A percentile compares a stretch with the other conserved stretches of the same genome.
phyloP scores from a whole-genome alignment of 768 basidiomycete genomes.

The Cubamyces lactineus region DNA sequence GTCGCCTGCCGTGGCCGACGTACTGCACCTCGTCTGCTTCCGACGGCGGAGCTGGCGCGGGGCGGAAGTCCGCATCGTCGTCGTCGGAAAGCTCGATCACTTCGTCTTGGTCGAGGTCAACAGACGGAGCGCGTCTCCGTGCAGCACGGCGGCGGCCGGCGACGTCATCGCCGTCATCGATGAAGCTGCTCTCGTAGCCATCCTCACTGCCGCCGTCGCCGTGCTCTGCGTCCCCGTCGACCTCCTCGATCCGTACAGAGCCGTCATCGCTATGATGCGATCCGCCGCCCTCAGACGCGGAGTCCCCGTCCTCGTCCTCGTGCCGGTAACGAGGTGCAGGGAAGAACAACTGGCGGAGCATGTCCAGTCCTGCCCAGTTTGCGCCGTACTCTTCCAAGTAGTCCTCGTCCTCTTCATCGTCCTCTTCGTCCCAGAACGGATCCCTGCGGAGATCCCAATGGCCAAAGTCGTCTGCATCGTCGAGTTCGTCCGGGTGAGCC shows the following conservation, averaged over 20 bases:
- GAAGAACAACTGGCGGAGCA: constrained; percentile 20
- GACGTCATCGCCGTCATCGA: constrained; percentile 48
- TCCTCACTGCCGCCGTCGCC: constrained; percentile 38
- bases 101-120: background rate
- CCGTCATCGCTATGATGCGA: background rate
- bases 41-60: too few relatives aligned
- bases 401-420: constrained; percentile 31
- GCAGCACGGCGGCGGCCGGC: background rate
- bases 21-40: constrained; percentile 11
- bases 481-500: constrained; percentile 6
- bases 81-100: constrained; percentile 23
- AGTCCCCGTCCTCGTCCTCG: constrained; percentile 13
- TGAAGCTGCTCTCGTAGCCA: constrained; percentile 58
- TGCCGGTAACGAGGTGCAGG: constrained; percentile 13
- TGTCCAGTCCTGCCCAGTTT: constrained; percentile 28
- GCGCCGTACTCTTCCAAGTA: constrained; percentile 30
- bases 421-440: constrained; percentile 1
- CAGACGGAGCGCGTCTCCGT: background rate
- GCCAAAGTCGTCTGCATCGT: constrained; percentile 9
- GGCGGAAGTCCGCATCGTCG: constrained; percentile 12
- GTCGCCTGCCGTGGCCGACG: constrained; percentile 1
- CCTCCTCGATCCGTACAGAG: background rate
- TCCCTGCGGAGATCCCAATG: background rate
- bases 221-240: constrained; percentile 28
- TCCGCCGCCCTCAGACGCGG: background rate